Base-by-base conservation (phyloP, 2,329 filamentous ascomycete species). In the Sclerotiophoma versabilis region DNA sequence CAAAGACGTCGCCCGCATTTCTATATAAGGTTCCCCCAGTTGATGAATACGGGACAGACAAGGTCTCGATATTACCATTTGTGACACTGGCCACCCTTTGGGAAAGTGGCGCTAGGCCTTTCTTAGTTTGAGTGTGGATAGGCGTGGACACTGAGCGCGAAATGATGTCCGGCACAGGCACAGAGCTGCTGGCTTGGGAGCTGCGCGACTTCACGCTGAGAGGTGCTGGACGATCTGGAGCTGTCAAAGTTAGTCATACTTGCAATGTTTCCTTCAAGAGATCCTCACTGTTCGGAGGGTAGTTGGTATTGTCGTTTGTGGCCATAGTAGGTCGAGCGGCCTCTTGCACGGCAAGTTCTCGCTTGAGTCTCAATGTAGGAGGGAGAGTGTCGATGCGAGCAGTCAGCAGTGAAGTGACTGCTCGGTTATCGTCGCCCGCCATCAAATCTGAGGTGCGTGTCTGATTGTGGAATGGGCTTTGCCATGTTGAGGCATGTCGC, bases 171-270 rank as follows among this genome's bases (percentile, higher is more conserved):
- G 36, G 34, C 20, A 50, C 38, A 8, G 26, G 33, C 19, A 39
- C 57, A 4, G 42, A 41, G n/a, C 34, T 46, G 8, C 39, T 56
- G 5, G 30, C 36, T 9, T 36, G 38, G 7, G 62, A 63, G 25
- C 47, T 43, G 0, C 56, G 47, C 5, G 61, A 57, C 42, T 49
- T 55, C 17, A 67, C 43, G 6, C 55, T 65, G 0, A 71, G 59
- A 2, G 69, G 68, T 4, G 61, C 61, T 8, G 69, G 68, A 20
- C 69, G 66, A 26, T 71, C 69, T 0, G 69, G 69, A 8, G 66
- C 63, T 66, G 17, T 11, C 17, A 19, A 17, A 5, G 8, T 55
- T 3, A 55, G 30, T 9, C 7, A 3, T 5, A 8, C 17, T 25
- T 17, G 12, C 4, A 9, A 4, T 3, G n/a, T 5, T 3, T 25